Evolutionary conservation across 2,329 filamentous ascomycete genomes (phyloP), one percentile per base, ranked within the genome.

Genomic region (Karstenula rhodostoma): DNA sequence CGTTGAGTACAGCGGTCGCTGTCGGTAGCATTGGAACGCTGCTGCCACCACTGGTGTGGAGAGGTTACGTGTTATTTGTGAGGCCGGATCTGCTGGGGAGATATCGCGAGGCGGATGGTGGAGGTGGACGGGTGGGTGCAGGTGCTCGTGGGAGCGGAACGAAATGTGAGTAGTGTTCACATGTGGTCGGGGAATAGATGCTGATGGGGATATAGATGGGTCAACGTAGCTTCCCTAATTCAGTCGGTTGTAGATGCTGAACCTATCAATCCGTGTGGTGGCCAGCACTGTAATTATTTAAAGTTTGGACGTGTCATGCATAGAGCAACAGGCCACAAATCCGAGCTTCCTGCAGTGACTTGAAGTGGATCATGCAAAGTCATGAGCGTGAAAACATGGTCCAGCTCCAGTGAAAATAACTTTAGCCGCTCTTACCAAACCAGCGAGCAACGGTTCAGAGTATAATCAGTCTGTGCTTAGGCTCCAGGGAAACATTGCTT

Each of bases 31-130:
- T 70, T 37, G 67, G 59, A 19, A 59, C 62, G 58, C 52, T 72
- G 33, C 49, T 63, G 23, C 68, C 67, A 29, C 63, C 61, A 47
- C 42, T 73, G 48, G n/a, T 68, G 4, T 73, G 70, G 71, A 71
- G 71, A 44, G 9, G 64, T 10, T 72, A 69, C 58, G 67, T 71
- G 43, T 42, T 72, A 23, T 62, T 58, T 55, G 35, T 71, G 15
- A 68, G 62, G 22, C 67, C 70, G n/a, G 67, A 68, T 22, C 51
- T 72, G 23, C 54, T 72, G 6, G 68, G 70, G 5, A 61, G 40
- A 15, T 73, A 71, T 57, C 63, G 33, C 5, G 66, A 73, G 42
- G 53, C 51, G 22, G 57, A 23, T n/a, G 42, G 48, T 23, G 46
- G 35, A 37, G 46, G 23, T 47, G 23, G 19, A 6, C 53, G 49